Base-by-base conservation (phyloP, 2,329 filamentous ascomycete genomes). In the Cercospora janseana region DNA sequence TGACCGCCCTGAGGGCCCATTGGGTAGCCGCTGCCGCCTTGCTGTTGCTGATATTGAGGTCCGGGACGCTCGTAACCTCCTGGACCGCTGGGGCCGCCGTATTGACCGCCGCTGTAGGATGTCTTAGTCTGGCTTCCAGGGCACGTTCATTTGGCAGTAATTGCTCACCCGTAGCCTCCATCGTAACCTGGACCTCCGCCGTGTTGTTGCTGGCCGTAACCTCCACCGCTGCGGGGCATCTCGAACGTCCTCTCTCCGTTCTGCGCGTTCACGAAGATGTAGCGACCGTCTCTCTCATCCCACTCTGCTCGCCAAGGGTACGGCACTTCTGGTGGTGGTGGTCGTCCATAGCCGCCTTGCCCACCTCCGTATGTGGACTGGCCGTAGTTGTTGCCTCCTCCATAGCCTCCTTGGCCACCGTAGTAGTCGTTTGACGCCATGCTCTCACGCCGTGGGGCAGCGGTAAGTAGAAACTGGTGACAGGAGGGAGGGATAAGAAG, bases 251-350 rank as follows among this genome's bases (percentile, higher is more conserved):
- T 66, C 59, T 75, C 67, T 29, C 73, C 73, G 16, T 67, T 76
- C 56, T 74, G 65, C 46, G 72, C 65, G 62, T 77, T 77, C 54
- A 76, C 62, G 63, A 69, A 77, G 60, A 71, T 60, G 66, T 70
- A 76, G 57, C 72, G 68, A 28, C 65, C 55, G 16, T 68, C 66
- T 45, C 63, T 65, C 16, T 65, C 62, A 40, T 74, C 70, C 71
- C 71, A 76, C 42, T 69, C 67, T n/a, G 73, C 65, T 35, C 67
- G 57, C 74, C 74, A 77, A 12, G 73, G 73, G 26, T 64, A 65
- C 6, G 72, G 69, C 7, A 69, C 60, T 31, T 66, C 62, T 6
- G 62, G 68, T 24, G 65, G 66, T 42, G 60, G 60, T 16, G 59
- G 57, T 13, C 44, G 50, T 21, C 43, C 28, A 12, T 18, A 9